Conservation (phyloP, 2,329 filamentous ascomycete genomes). For the Fusarium temperatum region DNA sequence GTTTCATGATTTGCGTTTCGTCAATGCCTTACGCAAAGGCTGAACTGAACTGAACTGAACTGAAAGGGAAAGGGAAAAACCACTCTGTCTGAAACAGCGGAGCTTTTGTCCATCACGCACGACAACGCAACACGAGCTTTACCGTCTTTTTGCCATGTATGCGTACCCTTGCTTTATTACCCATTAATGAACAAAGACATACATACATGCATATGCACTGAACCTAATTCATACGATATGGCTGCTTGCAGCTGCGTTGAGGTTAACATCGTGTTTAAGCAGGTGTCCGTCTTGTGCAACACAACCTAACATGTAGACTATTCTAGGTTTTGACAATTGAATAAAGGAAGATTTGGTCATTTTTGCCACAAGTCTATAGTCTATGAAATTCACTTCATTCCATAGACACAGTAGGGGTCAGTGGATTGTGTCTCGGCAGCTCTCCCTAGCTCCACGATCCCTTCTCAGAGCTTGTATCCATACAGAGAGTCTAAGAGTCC, state of each 20-base stretch:
- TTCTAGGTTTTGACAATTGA: neutral
- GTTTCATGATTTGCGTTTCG: slow-evolving; percentile 40
- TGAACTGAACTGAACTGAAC: neutral
- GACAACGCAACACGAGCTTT: slow-evolving; percentile 7
- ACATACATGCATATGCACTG: slow-evolving; percentile 20
- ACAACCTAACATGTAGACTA: neutral
- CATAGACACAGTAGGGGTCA: neutral
- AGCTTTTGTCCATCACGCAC: slow-evolving; percentile 14
- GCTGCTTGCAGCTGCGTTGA: slow-evolving; percentile 16
- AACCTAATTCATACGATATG: slow-evolving; percentile 23
- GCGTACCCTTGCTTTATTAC: slow-evolving; percentile 6
- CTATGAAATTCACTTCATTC: slow-evolving; percentile 23
- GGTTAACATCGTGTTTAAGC: slow-evolving; percentile 19
- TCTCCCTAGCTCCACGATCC: neutral
- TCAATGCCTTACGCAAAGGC: slow-evolving; percentile 26
- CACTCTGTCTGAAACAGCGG: slow-evolving; percentile 42
- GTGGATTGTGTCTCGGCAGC: slow-evolving; percentile 7
- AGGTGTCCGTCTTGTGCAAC: slow-evolving; percentile 13
- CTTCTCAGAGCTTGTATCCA: neutral
- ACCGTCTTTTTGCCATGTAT: slow-evolving; percentile 19
- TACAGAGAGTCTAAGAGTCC: neutral
- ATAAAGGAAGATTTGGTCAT: neutral
- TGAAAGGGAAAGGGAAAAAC: neutral
- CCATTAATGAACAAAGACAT: neutral
- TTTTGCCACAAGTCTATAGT: slow-evolving; percentile 10